These are phyloP conservation scores for Hymenoscyphus albidus DNA, from an alignment of 2,329 filamentous ascomycete species.

Conservation along the genomic window DNA sequence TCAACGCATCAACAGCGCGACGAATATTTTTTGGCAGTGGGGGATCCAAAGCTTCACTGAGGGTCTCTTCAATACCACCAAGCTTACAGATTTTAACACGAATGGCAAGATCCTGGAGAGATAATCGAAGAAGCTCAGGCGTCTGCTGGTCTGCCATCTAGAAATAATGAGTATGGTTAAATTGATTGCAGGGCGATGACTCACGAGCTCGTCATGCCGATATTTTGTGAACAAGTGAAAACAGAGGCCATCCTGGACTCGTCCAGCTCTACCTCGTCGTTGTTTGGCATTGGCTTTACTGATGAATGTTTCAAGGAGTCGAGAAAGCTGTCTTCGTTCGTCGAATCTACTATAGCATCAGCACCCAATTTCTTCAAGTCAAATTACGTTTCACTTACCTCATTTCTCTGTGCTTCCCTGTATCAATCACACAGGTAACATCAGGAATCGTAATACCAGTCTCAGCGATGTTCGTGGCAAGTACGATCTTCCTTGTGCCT, in stretches of 20 bases:
- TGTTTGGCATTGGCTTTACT: slow-evolving; percentile 95
- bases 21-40: slow-evolving; percentile 90
- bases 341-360: slow-evolving; percentile 55
- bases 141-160: slow-evolving; percentile 86
- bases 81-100: slow-evolving; percentile 97
- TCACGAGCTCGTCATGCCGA: slow-evolving; percentile 68
- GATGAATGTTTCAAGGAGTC: slow-evolving; percentile 91
- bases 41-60: slow-evolving; percentile 83
- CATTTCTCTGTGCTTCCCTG: slow-evolving; percentile 97
- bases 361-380: not conserved
- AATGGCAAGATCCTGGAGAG: slow-evolving; percentile 90
- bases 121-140: slow-evolving; percentile 91
- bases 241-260: slow-evolving; percentile 91
- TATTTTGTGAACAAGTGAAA: slow-evolving; percentile 94
- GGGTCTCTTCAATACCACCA: slow-evolving; percentile 85
- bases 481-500: slow-evolving; percentile 84
- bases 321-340: slow-evolving; percentile 84
- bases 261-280: slow-evolving; percentile 84
- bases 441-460: slow-evolving; percentile 98
- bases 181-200: slow-evolving; percentile 1
- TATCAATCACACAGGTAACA: slow-evolving; percentile 94
- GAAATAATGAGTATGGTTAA: slow-evolving; percentile 5
- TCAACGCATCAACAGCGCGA: slow-evolving; percentile 83
- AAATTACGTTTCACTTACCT: slow-evolving; percentile 39
- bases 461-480: slow-evolving; percentile 97